Percentiles rank a stretch among this genome's conserved stretches.
These are phyloP conservation scores for Trematosphaeria pertusa DNA, from an alignment of 2,329 filamentous ascomycete species.

Conservation along the genomic window DNA sequence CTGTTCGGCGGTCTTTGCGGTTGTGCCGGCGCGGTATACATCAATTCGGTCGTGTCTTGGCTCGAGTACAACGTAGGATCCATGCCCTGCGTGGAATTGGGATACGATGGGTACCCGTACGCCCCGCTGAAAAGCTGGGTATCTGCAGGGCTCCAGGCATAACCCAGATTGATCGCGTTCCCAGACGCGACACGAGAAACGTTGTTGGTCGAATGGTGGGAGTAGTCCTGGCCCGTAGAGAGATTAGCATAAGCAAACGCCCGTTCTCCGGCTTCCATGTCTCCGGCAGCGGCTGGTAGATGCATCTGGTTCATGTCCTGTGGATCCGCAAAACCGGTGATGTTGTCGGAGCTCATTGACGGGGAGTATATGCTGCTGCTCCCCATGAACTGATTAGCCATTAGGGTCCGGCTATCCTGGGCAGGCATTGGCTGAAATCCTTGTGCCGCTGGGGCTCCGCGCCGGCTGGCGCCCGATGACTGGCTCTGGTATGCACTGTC, in stretches of 20 bases:
- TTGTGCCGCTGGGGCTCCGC: constrained; percentile 34
- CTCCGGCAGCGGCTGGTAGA: constrained; percentile 34
- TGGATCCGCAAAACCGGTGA: constrained; percentile 38
- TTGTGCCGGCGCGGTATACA: constrained; percentile 27
- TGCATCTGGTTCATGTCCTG: constrained; percentile 45
- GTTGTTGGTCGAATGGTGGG: constrained; percentile 36
- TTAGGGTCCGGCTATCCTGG: constrained; percentile 39
- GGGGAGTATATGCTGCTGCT: constrained; percentile 46
- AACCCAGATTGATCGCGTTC: constrained; percentile 23
- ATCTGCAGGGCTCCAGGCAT: too few species aligned
- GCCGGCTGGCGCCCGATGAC: constrained; percentile 42
- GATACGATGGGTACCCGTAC: too few species aligned
- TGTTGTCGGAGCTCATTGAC: constrained; percentile 45
- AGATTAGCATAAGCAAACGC: constrained; percentile 47
- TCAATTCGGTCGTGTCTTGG: constrained; percentile 26
- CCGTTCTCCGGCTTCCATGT: constrained; percentile 41
- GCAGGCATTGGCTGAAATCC: constrained; percentile 22
- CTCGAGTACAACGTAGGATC: too few species aligned
- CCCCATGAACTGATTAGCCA: constrained; percentile 39
- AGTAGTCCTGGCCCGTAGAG: constrained; percentile 45
- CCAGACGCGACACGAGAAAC: constrained; percentile 30
- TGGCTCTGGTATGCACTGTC: constrained; percentile 52
- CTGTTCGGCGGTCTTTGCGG: constrained; percentile 31
- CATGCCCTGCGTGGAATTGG: too few species aligned
- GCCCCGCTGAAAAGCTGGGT: too few species aligned